These are phyloP conservation scores for Taphrina deformans DNA, from an alignment of 1,139 yeast species.

Conservation along the genomic window DNA sequence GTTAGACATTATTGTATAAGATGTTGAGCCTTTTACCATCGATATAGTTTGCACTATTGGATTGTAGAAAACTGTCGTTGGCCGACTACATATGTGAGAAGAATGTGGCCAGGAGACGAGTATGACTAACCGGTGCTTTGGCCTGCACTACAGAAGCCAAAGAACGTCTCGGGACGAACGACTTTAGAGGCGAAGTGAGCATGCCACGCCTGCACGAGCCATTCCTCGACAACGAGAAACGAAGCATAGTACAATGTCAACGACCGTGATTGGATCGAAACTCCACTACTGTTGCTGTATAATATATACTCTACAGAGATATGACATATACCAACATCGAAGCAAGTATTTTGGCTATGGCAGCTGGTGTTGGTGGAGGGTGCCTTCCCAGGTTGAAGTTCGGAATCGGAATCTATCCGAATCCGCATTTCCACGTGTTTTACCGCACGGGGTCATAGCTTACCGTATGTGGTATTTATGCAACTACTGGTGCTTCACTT, in stretches of 20 bases:
- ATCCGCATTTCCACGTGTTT: background rate
- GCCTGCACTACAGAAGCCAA: slow-evolving; percentile 26
- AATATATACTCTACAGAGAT: background rate
- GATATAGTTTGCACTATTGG: slow-evolving; percentile 85
- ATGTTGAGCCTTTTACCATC: slow-evolving; percentile 53
- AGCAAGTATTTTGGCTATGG: background rate
- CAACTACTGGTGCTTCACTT: too few relatives aligned
- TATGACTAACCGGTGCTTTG: slow-evolving; percentile 25
- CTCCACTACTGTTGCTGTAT: background rate
- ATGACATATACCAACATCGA: too few relatives aligned
- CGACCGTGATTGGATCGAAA: background rate
- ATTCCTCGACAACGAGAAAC: background rate
- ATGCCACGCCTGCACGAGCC: background rate
- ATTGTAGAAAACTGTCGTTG: slow-evolving; percentile 58
- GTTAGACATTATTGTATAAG: background rate
- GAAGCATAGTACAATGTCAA: slow-evolving; percentile 1
- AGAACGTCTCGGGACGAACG: background rate
- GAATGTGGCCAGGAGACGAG: too few relatives aligned
- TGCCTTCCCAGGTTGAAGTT: background rate
- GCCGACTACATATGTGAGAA: background rate
- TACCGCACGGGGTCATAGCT: too few relatives aligned
- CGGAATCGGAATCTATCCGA: background rate
- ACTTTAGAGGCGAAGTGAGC: background rate
- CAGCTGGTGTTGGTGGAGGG: background rate
- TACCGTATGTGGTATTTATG: too few relatives aligned